Evolutionary conservation across 345 rosid genomes (phyloP), one percentile per base, ranked within the genome.

Genomic region (Zanthoxylum bungeanum): DNA sequence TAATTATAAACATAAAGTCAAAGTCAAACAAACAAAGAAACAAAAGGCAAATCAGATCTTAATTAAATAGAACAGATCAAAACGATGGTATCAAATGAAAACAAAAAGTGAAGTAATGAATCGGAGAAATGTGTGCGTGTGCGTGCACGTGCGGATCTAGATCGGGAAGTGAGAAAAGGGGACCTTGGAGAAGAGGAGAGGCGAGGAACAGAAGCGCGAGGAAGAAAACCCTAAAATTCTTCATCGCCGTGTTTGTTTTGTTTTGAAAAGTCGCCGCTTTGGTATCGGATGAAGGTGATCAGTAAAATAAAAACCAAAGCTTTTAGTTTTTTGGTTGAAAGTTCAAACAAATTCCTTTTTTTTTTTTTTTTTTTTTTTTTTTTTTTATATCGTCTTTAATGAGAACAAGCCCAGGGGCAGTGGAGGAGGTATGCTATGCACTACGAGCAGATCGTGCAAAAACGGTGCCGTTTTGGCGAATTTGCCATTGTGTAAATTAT

Each of bases 101-200:
- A 58, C 62, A 3, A 5, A 14, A 14, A 47, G 7, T 1, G 10
- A 30, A 4, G 49, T 25, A 68, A 16, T 27, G 30, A 25, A 55
- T 57, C 5, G 27, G 4, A 30, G 8, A 21, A 50, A 56, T 16
- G 42, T n/a, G 12, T 8, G 42, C 6, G 42, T n/a, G 12, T 8
- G 42, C 6, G 53, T 19, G 37, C 10, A 9, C 22, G 59, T 21
- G 65, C 11, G 66, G 86, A 82, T 87, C 88, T 68, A 82, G 91
- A 88, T 90, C 92, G 76, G 73, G 68, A 75, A 59, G 37, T 24
- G 22, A 71, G 71, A 51, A 49, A 25, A 39, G 30, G 49, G 27
- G 47, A 93, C 97, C 98, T 82, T 90, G 93, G 66, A 89, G 83
- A 66, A 92, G 67, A 80, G 93, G 91, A 63, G 88, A 87, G 0